Base-by-base conservation (phyloP, 2,329 filamentous ascomycete genomes). In the Alternaria incomplexa region DNA sequence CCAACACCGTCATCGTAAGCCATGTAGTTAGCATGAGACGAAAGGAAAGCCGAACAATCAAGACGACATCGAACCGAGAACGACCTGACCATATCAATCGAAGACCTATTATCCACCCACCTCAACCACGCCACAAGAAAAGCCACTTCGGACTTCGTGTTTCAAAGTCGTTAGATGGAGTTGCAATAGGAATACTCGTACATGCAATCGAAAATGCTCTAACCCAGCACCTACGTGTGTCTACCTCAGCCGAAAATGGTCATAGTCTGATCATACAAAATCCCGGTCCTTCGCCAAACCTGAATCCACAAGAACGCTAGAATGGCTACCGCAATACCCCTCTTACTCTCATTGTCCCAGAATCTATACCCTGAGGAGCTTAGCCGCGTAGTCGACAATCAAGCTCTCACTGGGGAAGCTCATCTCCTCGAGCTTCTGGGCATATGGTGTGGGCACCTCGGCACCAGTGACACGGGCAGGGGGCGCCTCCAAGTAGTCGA, bases 381-480 rank as follows among this genome's bases (percentile, higher is more conserved):
- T 98, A 73, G 91, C 93, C 58, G 91, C 91, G 80, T 96, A 95
- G 74, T 91, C 85, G 81, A 93, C 91, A 78, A 99, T 97, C 74
- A 97, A 86, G 69, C 90, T 82, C 85, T 97, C 93, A 72, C 90
- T 92, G 54, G 96, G 96, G 91, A 99, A 99, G 76, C 87, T 87
- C 93, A 99, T 91, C 83, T 96, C 90, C 87, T 99, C 96, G 62
- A 99, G 88, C 80, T 93, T 92, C 82, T 91, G 86, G 62, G 96
- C 95, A 80, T 99, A 98, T 40, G 96, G 96, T 8, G 96, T 99
- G 53, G 96, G 96, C 12, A 99, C 96, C 81, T 99, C 96, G 69
- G 96, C 95, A 81, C 96, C 96, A 63, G 96, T 98, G 77, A 99
- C 90, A 82, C 96, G 91, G 82, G 95, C 91, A 65, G 93, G 96